Evolutionary conservation across 768 basidiomycete species (phyloP).

Genomic region (Lepiota subincarnata): DNA sequence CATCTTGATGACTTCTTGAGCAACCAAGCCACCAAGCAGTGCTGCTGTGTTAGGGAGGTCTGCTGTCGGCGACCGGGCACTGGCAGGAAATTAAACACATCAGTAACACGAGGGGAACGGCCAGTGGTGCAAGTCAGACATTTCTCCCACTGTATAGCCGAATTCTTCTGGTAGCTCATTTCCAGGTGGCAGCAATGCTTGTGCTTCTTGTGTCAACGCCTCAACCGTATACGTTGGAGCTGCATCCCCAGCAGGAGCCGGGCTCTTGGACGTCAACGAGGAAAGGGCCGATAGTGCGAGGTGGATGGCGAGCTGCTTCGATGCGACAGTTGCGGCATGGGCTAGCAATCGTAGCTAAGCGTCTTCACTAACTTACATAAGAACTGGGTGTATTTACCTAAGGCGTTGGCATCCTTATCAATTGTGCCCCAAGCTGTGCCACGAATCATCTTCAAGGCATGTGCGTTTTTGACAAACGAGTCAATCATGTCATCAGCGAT

Average conservation of each 20-base stretch:
- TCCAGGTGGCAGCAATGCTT: slow-evolving; percentile 44
- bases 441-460: slow-evolving; percentile 62
- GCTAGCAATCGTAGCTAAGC: slow-evolving; percentile 26
- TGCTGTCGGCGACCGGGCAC: slow-evolving; percentile 73
- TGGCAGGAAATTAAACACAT: slow-evolving; percentile 24
- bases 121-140: slow-evolving; percentile 47
- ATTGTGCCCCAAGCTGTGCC: slow-evolving; percentile 61
- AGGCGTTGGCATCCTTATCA: slow-evolving; percentile 41
- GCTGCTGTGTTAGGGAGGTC: slow-evolving; percentile 94
- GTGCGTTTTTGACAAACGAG: slow-evolving; percentile 75
- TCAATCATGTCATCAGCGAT: slow-evolving; percentile 57
- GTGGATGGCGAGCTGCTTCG: slow-evolving; percentile 65
- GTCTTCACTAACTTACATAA: slow-evolving; percentile 6
- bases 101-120: slow-evolving; percentile 11
- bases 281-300: slow-evolving; percentile 67
- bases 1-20: slow-evolving; percentile 96
- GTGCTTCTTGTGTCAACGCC: slow-evolving; percentile 48
- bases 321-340: slow-evolving; percentile 32
- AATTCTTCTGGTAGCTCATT: slow-evolving; percentile 52
- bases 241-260: slow-evolving; percentile 21
- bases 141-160: slow-evolving; percentile 64
- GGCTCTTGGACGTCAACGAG: slow-evolving; percentile 20
- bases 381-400: slow-evolving; percentile 37
- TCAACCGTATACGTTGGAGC: slow-evolving; percentile 40
- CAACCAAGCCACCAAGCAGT: slow-evolving; percentile 88